A percentile compares a stretch with the other conserved stretches of the same genome.
These are phyloP conservation scores for Acacia melanoxylon DNA, from an alignment of 306 rosid genomes.

Conservation along the genomic window DNA sequence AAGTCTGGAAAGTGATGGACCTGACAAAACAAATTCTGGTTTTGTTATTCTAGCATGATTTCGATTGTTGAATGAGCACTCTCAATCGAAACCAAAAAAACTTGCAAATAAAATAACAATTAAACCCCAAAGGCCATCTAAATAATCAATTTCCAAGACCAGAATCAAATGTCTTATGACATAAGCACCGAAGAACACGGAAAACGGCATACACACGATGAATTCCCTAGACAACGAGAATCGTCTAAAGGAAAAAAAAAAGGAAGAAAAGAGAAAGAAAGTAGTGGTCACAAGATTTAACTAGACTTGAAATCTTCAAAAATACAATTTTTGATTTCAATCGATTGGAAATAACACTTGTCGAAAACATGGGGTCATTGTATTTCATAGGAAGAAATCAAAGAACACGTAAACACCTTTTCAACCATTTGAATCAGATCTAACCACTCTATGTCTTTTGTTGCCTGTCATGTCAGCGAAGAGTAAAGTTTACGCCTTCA, in stretches of 20 bases:
- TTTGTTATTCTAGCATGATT: not conserved
- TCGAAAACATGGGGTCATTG: no score
- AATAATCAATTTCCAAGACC: slow-evolving; percentile 6
- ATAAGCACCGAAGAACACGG: slow-evolving; percentile 37
- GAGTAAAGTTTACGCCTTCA: slow-evolving; percentile 27
- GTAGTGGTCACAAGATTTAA: slow-evolving; percentile 21
- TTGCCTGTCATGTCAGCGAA: not conserved
- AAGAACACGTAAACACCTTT: slow-evolving; percentile 3
- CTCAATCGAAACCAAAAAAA: slow-evolving; percentile 22
- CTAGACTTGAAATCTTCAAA: slow-evolving; percentile 18
- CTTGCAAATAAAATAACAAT: slow-evolving; percentile 24
- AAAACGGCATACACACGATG: slow-evolving; percentile 5
- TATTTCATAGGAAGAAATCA: not conserved
- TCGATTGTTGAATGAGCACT: slow-evolving; percentile 18
- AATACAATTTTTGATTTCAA: not conserved
- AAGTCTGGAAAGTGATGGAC: no score
- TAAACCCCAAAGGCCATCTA: not conserved
- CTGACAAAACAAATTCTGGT: no score
- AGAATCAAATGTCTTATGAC: slow-evolving; percentile 32
- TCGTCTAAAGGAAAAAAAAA: slow-evolving; percentile 7
- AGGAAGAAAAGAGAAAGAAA: not conserved
- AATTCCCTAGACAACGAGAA: slow-evolving; percentile 18
- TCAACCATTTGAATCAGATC: slow-evolving; percentile 39
- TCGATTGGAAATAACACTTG: not conserved
- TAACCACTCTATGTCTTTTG: slow-evolving; percentile 23